Base-by-base conservation (phyloP, 2,329 filamentous ascomycete species). In the Aspergillus hiratsukae region DNA sequence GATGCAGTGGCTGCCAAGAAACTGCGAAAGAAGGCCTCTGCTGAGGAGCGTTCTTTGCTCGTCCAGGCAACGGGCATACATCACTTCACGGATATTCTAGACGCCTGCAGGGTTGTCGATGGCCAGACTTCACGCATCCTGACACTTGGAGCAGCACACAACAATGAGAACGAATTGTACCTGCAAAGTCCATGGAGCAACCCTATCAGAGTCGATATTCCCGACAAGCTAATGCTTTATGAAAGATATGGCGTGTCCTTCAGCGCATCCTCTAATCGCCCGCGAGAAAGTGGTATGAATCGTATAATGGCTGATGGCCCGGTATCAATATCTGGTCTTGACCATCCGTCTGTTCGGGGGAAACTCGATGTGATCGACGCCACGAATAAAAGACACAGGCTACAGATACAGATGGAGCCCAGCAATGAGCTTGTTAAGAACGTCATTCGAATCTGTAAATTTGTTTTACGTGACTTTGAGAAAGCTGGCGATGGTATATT, bases 141-240 rank as follows among this genome's bases (percentile, higher is more conserved):
- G 2, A 84, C 89, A 27, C 75, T 93, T 14, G 88, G 86, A 3
- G 83, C 87, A 63, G 83, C 84, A 25, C 80, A 81, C 51, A 78
- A 84, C 61, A 87, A 87, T 1, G 80, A 81, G 29, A 82, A 84
- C 49, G 84, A 88, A 65, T 73, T 93, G 17, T 89, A 86, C 61
- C 76, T 90, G 9, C 88, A 91, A 70, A 87, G 87, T 5, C 88
- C 88, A 0, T 92, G 89, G 89, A 86, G 87, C 56, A 81, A 82
- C 52, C 78, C 88, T 11, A 84, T 86, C n/a, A 85, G 84, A 46
- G 75, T 91, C n/a, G 76, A 81, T 0, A 73, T 91, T 1, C 86
- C 88, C 1, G 64, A 58, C 6, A 76, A 80, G 28, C 75, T 91
- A 21, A 80, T 80, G 57, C 70, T 85, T 23, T 81, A 86, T 55